Percentiles rank a stretch among this genome's conserved stretches.
Conservation (phyloP, 2,329 filamentous ascomycete species). For the Juglanconis juglandina region DNA sequence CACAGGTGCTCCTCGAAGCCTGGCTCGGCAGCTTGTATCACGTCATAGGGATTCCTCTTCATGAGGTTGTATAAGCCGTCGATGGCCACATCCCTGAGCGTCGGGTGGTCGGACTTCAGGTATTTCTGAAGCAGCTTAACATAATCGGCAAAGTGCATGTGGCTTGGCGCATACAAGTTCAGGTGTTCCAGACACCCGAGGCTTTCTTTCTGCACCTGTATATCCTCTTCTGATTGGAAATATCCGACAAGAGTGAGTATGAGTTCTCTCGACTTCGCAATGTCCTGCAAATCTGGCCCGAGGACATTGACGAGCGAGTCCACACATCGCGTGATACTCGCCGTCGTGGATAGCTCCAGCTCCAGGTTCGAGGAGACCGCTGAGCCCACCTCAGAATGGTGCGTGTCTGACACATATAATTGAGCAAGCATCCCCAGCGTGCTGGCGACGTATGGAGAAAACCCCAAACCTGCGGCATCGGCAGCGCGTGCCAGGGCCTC, state of each 20-base stretch:
- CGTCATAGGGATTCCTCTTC: slow-evolving; percentile 83
- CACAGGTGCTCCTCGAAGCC: slow-evolving; percentile 89
- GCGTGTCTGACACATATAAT: slow-evolving; percentile 85
- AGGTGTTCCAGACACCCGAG: slow-evolving; percentile 85
- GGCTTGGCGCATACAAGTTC: slow-evolving; percentile 83
- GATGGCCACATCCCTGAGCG: slow-evolving; percentile 75
- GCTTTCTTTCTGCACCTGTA: slow-evolving; percentile 70
- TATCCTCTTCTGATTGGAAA: slow-evolving; percentile 72
- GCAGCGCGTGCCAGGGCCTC: slow-evolving; percentile 83
- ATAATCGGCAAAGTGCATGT: slow-evolving; percentile 81
- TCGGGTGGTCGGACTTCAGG: slow-evolving; percentile 64
- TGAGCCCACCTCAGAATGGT: slow-evolving; percentile 78
- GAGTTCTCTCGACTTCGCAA: slow-evolving; percentile 85
- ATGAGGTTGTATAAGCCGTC: slow-evolving; percentile 92
- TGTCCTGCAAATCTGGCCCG: slow-evolving; percentile 90
- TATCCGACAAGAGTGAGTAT: slow-evolving; percentile 83
- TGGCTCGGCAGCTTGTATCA: slow-evolving; percentile 69
- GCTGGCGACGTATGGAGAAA: slow-evolving; percentile 84
- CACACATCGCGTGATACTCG: slow-evolving; percentile 80
- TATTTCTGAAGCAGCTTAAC: slow-evolving; percentile 78
- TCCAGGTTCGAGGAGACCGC: slow-evolving; percentile 87
- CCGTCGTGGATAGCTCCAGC: slow-evolving; percentile 75
- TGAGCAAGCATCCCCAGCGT: slow-evolving; percentile 92
- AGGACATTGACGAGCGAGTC: slow-evolving; percentile 97
- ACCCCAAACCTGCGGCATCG: slow-evolving; percentile 88